phyloP scores from a whole-genome alignment of 2,329 filamentous ascomycete species.

The Myotisia sp. region DNA sequence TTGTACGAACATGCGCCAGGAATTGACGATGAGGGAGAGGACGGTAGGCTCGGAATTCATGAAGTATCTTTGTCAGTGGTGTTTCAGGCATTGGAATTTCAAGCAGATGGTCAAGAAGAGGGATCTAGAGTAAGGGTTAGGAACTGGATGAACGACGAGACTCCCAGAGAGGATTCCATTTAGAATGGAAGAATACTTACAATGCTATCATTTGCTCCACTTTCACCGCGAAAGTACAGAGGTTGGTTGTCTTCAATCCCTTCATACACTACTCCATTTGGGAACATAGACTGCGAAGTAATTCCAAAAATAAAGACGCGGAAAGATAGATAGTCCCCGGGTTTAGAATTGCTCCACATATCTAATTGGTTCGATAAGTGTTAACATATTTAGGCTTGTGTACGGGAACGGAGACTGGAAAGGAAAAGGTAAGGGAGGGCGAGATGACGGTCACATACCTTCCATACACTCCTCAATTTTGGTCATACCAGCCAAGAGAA shows the following conservation, averaged over 20 bases:
- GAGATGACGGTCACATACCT: conserved; percentile 28
- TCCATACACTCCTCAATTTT: conserved; percentile 73
- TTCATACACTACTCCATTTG: conserved; percentile 77
- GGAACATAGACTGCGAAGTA: conserved; percentile 87
- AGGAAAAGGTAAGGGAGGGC: neutral
- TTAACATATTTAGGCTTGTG: neutral
- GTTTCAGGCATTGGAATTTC: conserved; percentile 79
- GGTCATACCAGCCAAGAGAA: conserved; percentile 49
- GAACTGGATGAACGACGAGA: no score
- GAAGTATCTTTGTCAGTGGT: conserved; percentile 72
- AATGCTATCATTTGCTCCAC: conserved; percentile 88
- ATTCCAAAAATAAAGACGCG: conserved; percentile 96
- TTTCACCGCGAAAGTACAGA: conserved; percentile 77
- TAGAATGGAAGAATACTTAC: conserved; percentile 16
- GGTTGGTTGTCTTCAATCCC: conserved; percentile 58
- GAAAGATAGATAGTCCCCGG: conserved; percentile 73
- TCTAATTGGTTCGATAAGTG: conserved; percentile 25
- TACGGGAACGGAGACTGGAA: neutral
- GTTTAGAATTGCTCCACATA: conserved; percentile 86
- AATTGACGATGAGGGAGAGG: conserved; percentile 82
- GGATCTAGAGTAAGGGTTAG: conserved; percentile 42
- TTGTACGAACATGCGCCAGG: conserved; percentile 52
- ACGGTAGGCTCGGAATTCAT: conserved; percentile 78
- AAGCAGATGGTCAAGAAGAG: conserved; percentile 74
- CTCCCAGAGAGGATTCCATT: no score